Evolutionary conservation across 2,329 filamentous ascomycete species (phyloP).

Genomic region (Colletotrichum acutatum): DNA sequence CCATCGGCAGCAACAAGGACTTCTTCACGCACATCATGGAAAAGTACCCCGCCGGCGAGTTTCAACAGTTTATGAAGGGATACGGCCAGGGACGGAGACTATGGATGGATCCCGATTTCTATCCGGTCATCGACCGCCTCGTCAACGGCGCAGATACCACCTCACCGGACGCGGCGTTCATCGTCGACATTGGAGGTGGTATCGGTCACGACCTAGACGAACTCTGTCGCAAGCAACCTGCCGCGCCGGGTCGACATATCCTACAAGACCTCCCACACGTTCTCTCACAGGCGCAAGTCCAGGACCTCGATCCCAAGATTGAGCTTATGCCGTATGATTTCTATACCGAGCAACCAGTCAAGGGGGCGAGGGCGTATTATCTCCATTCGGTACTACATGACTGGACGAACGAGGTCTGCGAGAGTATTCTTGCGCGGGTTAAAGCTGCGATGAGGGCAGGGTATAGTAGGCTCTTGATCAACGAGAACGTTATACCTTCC

Average conservation of each 20-base stretch:
- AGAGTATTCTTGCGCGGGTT: conserved; percentile 28
- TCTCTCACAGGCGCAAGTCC: conserved; percentile 39
- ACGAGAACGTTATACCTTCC: conserved; percentile 36
- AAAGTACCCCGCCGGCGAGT: conserved; percentile 13
- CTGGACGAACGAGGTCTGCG: conserved; percentile 35
- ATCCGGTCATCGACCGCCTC: conserved; percentile 41
- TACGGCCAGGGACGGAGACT: conserved; percentile 19
- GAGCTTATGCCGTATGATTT: conserved; percentile 45
- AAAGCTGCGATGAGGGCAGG: conserved; percentile 35
- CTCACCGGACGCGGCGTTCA: not conserved
- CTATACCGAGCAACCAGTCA: conserved; percentile 17
- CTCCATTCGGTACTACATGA: conserved; percentile 36
- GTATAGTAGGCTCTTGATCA: conserved; percentile 34
- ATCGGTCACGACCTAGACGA: conserved; percentile 40
- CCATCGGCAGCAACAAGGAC: not conserved
- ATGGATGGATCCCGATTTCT: conserved; percentile 30
- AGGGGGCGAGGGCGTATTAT: conserved; percentile 34
- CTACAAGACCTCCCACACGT: conserved; percentile 40
- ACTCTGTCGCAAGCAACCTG: conserved; percentile 37
- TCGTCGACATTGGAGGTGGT: conserved; percentile 42
- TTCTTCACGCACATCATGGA: conserved; percentile 29
- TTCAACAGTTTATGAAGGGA: conserved; percentile 9
- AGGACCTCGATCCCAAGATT: conserved; percentile 34
- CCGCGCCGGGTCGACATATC: conserved; percentile 37
- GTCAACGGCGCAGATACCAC: conserved; percentile 36